Evolutionary conservation across 2,329 filamentous ascomycete species (phyloP), one percentile per base, ranked within the genome.

Genomic region (Claviceps purpurea): DNA sequence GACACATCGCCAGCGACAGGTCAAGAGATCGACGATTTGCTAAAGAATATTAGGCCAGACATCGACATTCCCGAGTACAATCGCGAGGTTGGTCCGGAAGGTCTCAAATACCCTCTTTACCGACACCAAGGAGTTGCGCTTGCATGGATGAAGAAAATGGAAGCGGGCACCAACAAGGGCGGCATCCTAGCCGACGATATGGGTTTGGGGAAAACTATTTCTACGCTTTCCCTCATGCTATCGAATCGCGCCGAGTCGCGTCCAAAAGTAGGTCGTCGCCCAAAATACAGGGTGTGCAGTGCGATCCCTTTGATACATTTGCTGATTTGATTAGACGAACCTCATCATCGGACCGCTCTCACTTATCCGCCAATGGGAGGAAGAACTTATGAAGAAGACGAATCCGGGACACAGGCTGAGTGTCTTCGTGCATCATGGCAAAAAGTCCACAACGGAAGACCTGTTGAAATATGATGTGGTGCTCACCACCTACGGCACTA

Each of bases 181-280:
- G 90, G 89, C 41, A 90, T 95, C 52, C 74, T 95, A 16, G 89
- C 89, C 2, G 90, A 96, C 64, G 89, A 95, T 61, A 96, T 95
- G 90, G 89, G 89, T 3, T 68, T 95, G 10, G 89, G 89, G 18
- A 95, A 95, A 69, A 95, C 90, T 0, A 84, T 95, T 24, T 88
- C 91, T 55, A 84, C 87, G 5, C 73, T 96, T 22, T 79, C 89
- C 4, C 74, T 95, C 44, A 85, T 95, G 58, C 73, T 88, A 13
- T 77, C 79, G 5, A 76, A 82, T 5, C 82, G 76, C n/a, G 79
- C 85, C 0, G 65, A 70, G 0, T 74, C 56, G 14, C 60, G 63
- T 37, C 62, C 64, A 18, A 69, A 69, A 58, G 65, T 67, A 44
- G 51, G 60, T 57, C 37, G 62, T 47, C 10, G 4, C 16, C 26